Evolutionary conservation across 2,329 filamentous ascomycete species (phyloP).

Genomic region (Cryphonectria japonica): DNA sequence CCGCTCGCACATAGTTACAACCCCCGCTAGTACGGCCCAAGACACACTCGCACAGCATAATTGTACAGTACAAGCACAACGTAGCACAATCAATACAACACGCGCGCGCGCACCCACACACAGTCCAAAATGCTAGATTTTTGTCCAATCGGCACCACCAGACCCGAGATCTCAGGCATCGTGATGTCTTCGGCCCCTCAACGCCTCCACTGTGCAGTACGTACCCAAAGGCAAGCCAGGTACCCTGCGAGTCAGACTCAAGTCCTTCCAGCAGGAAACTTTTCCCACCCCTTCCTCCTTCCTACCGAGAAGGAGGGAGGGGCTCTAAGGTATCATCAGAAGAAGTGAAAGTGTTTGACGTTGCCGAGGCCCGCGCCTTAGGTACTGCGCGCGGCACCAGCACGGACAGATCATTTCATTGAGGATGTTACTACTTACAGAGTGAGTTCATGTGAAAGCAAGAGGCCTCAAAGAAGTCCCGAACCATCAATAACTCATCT

Average conservation of each 20-base stretch:
- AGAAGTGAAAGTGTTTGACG: not conserved
- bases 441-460: too few species aligned
- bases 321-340: not conserved
- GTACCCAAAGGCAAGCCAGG: not conserved
- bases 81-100: not conserved
- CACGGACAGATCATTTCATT: too few species aligned
- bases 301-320: not conserved
- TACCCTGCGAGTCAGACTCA: not conserved
- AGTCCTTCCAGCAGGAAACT: not conserved
- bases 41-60: not conserved
- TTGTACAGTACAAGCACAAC: not conserved
- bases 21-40: too few species aligned
- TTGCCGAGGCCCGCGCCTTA: not conserved
- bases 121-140: not conserved
- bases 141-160: slow-evolving; percentile 1
- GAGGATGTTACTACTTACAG: too few species aligned
- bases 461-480: too few species aligned
- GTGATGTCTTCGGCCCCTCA: not conserved
- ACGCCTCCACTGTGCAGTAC: not conserved
- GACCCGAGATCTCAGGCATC: not conserved
- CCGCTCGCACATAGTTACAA: too few species aligned
- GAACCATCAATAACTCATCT: too few species aligned
- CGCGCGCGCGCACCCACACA: not conserved
- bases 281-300: not conserved
- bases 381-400: too few species aligned